These are phyloP conservation scores for Coprinellus micaceus DNA, from an alignment of 768 basidiomycete genomes.

Conservation along the genomic window DNA sequence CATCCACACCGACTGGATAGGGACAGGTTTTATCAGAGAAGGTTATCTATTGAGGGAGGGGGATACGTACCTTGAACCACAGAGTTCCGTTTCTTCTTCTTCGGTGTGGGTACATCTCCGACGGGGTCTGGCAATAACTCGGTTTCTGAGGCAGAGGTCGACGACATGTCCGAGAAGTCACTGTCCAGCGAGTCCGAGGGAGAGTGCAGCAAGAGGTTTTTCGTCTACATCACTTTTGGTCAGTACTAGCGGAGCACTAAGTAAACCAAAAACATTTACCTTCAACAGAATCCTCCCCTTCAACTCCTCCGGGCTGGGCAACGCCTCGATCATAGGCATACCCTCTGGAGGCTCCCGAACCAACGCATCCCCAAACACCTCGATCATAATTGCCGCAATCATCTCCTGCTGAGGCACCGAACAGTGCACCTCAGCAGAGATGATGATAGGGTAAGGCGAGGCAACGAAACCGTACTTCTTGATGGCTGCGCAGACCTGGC, in stretches of 20 bases:
- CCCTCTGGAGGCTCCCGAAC: slow-evolving; percentile 39
- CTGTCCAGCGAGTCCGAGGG: slow-evolving; percentile 22
- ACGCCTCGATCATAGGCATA: slow-evolving; percentile 39
- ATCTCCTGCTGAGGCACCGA: slow-evolving; percentile 52
- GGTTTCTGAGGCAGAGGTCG: slow-evolving; percentile 38
- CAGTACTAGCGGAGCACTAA: too few relatives aligned
- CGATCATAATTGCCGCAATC: slow-evolving; percentile 44
- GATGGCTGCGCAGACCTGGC: slow-evolving; percentile 83
- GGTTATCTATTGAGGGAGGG: neutral
- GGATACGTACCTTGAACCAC: slow-evolving; percentile 14
- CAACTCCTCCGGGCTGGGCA: slow-evolving; percentile 89
- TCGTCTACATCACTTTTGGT: slow-evolving; percentile 52
- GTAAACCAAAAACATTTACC: too few relatives aligned
- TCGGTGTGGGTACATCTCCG: slow-evolving; percentile 3
- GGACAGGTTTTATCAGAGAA: neutral
- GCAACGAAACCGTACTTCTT: slow-evolving; percentile 90
- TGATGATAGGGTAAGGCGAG: slow-evolving; percentile 93
- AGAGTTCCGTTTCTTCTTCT: slow-evolving; percentile 7
- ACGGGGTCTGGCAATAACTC: slow-evolving; percentile 15
- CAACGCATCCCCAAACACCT: slow-evolving; percentile 44
- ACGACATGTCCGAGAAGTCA: slow-evolving; percentile 22
- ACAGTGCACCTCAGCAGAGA: slow-evolving; percentile 97
- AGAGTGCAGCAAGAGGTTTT: slow-evolving; percentile 58
- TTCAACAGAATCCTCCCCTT: slow-evolving; percentile 82
- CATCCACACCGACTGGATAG: slow-evolving; percentile 1